Evolutionary conservation across 345 rosid species (phyloP).

Genomic region (Nasturtium officinale): DNA sequence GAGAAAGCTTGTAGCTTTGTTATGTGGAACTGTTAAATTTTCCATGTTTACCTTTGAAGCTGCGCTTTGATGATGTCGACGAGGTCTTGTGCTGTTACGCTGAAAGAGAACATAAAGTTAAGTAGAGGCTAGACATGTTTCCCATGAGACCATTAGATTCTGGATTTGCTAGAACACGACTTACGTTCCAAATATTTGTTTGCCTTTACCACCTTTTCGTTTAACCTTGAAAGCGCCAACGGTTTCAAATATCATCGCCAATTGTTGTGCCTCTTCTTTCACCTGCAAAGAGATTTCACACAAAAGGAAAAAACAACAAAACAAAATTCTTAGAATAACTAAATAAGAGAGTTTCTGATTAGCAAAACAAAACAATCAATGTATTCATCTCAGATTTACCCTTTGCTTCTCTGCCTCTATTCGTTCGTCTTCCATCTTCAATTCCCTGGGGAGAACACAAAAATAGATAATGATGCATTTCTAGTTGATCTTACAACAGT

Average conservation of each 20-base stretch:
- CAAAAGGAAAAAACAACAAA: background rate
- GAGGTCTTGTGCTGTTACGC: slow-evolving; percentile 93
- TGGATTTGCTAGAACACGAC: slow-evolving; percentile 28
- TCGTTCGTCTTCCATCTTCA: slow-evolving; percentile 81
- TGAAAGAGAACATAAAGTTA: slow-evolving; percentile 43
- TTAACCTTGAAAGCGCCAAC: slow-evolving; percentile 94
- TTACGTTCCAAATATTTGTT: slow-evolving; percentile 86
- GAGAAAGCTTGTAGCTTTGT: background rate
- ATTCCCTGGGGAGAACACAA: slow-evolving; percentile 53
- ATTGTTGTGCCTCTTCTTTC: slow-evolving; percentile 90
- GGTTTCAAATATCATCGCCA: slow-evolving; percentile 78
- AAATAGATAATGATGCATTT: background rate
- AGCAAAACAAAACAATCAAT: slow-evolving; percentile 4
- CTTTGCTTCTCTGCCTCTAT: slow-evolving; percentile 89
- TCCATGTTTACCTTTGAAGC: slow-evolving; percentile 33
- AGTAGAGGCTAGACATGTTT: slow-evolving; percentile 24
- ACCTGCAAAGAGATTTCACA: slow-evolving; percentile 53
- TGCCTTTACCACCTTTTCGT: slow-evolving; percentile 94
- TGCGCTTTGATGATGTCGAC: slow-evolving; percentile 93
- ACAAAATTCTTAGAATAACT: background rate
- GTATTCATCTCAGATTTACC: slow-evolving; percentile 51
- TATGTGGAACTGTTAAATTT: too few relatives aligned
- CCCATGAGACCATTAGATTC: background rate
- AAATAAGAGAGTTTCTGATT: background rate
- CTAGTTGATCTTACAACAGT: background rate